phyloP scores from a whole-genome alignment of 2,329 filamentous ascomycete genomes.

The Myriangium duriaei region DNA sequence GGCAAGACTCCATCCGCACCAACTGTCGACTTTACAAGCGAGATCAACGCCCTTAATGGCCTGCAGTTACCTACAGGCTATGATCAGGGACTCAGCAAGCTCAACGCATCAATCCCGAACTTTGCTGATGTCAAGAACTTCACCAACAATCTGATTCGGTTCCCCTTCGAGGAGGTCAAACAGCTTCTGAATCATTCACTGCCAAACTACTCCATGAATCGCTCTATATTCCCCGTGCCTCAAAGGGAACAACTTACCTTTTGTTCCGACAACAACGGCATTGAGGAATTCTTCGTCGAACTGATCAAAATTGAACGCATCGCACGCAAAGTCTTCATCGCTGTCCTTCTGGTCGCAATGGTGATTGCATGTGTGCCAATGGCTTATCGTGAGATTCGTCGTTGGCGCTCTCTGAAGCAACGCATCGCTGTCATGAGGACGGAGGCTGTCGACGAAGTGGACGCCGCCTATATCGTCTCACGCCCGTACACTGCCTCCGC shows the following conservation, averaged over 20 bases:
- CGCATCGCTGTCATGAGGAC: constrained; percentile 54
- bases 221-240: constrained; percentile 67
- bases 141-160: constrained; percentile 58
- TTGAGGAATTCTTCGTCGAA: constrained; percentile 70
- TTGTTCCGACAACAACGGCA: constrained; percentile 72
- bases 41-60: constrained; percentile 53
- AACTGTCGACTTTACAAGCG: constrained; percentile 51
- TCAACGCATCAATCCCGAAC: constrained; percentile 69
- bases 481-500: constrained; percentile 61
- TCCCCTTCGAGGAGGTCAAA: constrained; percentile 74
- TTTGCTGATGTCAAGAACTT: constrained; percentile 77
- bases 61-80: constrained; percentile 59
- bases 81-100: constrained; percentile 53
- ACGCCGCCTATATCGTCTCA: constrained; percentile 77
- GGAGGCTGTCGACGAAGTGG: constrained; percentile 64
- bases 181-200: constrained; percentile 58
- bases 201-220: constrained; percentile 64
- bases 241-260: constrained; percentile 72
- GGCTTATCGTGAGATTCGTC: constrained; percentile 65
- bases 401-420: constrained; percentile 61
- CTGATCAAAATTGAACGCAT: constrained; percentile 54
- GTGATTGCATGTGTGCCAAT: constrained; percentile 64
- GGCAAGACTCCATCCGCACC: constrained; percentile 32
- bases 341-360: constrained; percentile 59
- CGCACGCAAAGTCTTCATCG: constrained; percentile 63